Evolutionary conservation across 306 rosid species (phyloP).

Genomic region (Calophaca sinica): DNA sequence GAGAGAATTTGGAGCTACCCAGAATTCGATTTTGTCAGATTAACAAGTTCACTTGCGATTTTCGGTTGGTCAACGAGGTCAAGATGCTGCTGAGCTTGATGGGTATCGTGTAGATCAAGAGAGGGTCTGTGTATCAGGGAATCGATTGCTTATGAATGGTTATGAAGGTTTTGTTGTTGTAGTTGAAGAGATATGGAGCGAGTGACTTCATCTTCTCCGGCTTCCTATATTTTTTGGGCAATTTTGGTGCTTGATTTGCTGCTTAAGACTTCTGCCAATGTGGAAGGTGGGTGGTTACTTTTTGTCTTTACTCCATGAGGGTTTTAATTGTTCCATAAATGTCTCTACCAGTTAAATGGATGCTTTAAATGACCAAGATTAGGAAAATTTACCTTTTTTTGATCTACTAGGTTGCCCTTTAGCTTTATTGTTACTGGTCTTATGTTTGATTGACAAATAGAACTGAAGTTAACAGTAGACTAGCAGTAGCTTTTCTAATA

Average conservation of each 20-base stretch:
- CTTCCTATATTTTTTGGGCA: constrained; percentile 56
- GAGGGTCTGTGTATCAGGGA: constrained; percentile 39
- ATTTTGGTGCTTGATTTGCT: constrained; percentile 64
- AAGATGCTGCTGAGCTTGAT: constrained; percentile 37
- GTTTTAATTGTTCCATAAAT: constrained; percentile 39
- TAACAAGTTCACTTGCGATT: constrained; percentile 18
- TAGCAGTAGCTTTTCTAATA: constrained; percentile 43
- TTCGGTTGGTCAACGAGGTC: constrained; percentile 49
- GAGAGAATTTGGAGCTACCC: constrained; percentile 43
- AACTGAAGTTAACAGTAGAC: constrained; percentile 32
- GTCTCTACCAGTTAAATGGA: constrained; percentile 13
- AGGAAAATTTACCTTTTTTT: constrained; percentile 33
- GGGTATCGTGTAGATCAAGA: constrained; percentile 49
- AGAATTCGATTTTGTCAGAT: constrained; percentile 36
- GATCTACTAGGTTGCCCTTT: constrained; percentile 45
- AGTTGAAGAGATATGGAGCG: constrained; percentile 50
- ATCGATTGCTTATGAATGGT: constrained; percentile 42
- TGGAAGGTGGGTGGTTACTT: constrained; percentile 71
- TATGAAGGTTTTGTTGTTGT: constrained; percentile 44
- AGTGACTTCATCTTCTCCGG: constrained; percentile 47
- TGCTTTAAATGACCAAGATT: constrained; percentile 38
- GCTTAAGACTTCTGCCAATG: constrained; percentile 59
- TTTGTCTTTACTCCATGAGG: neutral
- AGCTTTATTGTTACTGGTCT: constrained; percentile 27
- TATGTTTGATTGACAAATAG: constrained; percentile 26